Percentiles rank a stretch among this genome's conserved stretches.
Conservation (phyloP, 495 filamentous ascomycete species). For the Talaromyces ruber region DNA sequence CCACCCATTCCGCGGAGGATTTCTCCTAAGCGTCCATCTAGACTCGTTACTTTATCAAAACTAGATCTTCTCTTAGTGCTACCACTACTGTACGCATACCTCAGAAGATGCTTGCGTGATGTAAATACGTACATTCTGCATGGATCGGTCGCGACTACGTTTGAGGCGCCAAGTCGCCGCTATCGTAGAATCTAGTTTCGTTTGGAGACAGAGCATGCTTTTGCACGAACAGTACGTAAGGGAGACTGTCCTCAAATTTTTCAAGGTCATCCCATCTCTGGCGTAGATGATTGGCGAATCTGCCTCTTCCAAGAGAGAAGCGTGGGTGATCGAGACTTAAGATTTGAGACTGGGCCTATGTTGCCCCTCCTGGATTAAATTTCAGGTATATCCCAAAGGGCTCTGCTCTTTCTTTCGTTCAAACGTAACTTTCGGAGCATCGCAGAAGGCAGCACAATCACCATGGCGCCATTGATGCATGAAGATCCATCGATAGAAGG, state of each 20-base stretch:
- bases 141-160: neutral
- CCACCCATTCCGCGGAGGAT: neutral
- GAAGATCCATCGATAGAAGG: neutral
- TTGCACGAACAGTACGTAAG: neutral
- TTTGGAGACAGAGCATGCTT: neutral
- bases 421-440: neutral
- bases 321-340: too few relatives aligned
- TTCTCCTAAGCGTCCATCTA: neutral
- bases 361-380: neutral
- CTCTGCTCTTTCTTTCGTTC: neutral
- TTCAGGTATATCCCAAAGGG: neutral
- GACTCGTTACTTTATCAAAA: neutral
- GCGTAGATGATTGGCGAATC: neutral
- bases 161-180: neutral
- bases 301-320: neutral
- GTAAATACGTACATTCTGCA: neutral
- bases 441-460: neutral
- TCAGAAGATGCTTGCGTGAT: neutral
- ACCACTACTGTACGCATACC: neutral
- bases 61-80: neutral
- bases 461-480: constrained; percentile 1
- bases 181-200: neutral
- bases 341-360: neutral
- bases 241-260: neutral
- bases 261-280: neutral